Evolutionary conservation across 257 asterid genomes (phyloP), one percentile per base, ranked within the genome.

Genomic region (Lavandula angustifolia): DNA sequence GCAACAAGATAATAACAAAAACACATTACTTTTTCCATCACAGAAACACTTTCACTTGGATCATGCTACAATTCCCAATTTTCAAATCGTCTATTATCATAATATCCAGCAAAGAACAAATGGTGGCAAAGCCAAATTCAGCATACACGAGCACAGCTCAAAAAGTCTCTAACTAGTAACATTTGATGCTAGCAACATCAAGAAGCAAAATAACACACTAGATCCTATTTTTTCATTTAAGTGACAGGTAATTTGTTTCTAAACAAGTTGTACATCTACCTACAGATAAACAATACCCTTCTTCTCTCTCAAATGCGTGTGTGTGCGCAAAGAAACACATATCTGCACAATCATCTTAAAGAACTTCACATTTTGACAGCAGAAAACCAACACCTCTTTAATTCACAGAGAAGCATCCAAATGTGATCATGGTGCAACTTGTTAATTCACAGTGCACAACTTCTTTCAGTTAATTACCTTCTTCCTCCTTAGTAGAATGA

Each of bases 401-500:
- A 50, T 12, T 57, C 37, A 22, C 4, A 22, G 54, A 43, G 13
- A 67, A 48, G 52, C 50, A 16, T 38, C 42, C 14, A 17, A 62
- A 48, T 43, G 32, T 6, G 52, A 65, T 47, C 68, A 49, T 48
- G 34, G 64, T 50, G 27, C 68, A 64, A 38, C 60, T 16, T 31
- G 27, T 58, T 61, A 29, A 42, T 27, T 10, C 72, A 64, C 33
- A 33, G 12, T 2, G 61, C 11, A 66, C 37, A 64, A 54, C 35
- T 38, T 18, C 7, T 16, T 49, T 69, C 27, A 47, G 13, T 40
- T 13, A 11, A 0, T 64, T 80, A 89, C 97, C 97, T 83, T 87
- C 91, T 83, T 90, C 97, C 78, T 87, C 88, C 74, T 88, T 80
- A 38, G 95, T 80, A 52, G 86, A 69, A 57, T 82, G 69, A 73